These are phyloP conservation scores for Trametes elegans DNA, from an alignment of 768 basidiomycete species.

Conservation along the genomic window DNA sequence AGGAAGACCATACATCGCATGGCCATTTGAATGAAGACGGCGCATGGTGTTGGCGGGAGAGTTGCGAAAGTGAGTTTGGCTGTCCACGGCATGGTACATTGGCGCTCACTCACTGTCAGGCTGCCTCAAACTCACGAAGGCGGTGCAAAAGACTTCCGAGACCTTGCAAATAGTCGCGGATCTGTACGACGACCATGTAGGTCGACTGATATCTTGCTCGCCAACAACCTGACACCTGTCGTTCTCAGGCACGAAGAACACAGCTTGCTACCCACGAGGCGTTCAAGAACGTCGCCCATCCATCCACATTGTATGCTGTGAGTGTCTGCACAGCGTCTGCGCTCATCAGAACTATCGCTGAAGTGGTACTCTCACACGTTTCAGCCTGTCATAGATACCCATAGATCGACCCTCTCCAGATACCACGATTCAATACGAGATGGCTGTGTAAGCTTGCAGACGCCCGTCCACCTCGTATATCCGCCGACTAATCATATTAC, in stretches of 20 bases:
- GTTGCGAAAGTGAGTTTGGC: conserved; percentile 54
- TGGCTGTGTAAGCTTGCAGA: conserved; percentile 38
- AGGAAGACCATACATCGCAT: conserved; percentile 40
- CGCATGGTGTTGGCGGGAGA: conserved; percentile 87
- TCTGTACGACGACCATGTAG: conserved; percentile 74
- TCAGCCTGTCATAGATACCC: conserved; percentile 73
- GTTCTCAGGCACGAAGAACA: conserved; percentile 63
- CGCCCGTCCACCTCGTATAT: neutral
- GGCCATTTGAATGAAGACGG: conserved; percentile 68
- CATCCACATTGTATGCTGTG: conserved; percentile 69
- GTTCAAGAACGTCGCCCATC: conserved; percentile 75
- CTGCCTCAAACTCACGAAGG: conserved; percentile 77
- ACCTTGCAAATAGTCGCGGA: conserved; percentile 72
- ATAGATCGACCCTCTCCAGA: conserved; percentile 62
- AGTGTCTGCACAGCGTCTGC: conserved; percentile 5
- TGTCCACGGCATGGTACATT: neutral
- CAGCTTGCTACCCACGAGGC: conserved; percentile 75
- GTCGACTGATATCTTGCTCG: conserved; percentile 24
- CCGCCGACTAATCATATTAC: neutral
- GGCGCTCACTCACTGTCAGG: conserved; percentile 37
- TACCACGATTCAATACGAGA: conserved; percentile 53
- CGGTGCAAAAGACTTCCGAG: conserved; percentile 73
- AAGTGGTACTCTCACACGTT: no score
- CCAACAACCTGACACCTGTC: neutral
- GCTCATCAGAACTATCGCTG: no score